A percentile compares a stretch with the other conserved stretches of the same genome.
phyloP scores from a whole-genome alignment of 2,329 filamentous ascomycete genomes.

The Penicillium sp. region DNA sequence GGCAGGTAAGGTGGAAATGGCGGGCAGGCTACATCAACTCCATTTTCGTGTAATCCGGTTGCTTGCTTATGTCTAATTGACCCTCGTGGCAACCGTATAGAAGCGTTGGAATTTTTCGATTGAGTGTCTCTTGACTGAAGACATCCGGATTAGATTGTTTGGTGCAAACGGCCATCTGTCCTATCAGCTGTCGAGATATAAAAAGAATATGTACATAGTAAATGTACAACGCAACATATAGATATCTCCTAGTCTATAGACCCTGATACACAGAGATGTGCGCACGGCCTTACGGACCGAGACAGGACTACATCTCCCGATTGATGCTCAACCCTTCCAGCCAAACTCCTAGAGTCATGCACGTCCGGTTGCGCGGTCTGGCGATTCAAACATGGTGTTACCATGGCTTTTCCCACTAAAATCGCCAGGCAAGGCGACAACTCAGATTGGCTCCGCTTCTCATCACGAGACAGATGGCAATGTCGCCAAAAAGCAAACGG shows the following conservation, averaged over 20 bases:
- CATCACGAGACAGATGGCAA: constrained; percentile 20
- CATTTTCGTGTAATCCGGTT: constrained; percentile 21
- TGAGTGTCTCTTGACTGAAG: neutral
- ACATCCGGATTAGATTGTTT: neutral
- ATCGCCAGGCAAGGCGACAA: constrained; percentile 1
- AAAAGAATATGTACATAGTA: neutral
- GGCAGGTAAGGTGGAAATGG: constrained; percentile 9
- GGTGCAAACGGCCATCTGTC: neutral
- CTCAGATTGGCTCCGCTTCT: constrained; percentile 12
- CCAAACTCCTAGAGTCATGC: constrained; percentile 18
- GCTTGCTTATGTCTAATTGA: neutral
- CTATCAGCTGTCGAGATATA: neutral
- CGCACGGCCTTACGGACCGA: constrained; percentile 21
- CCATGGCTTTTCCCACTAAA: constrained; percentile 18
- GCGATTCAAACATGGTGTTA: constrained; percentile 20
- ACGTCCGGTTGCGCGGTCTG: constrained; percentile 20
- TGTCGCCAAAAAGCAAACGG: constrained; percentile 11
- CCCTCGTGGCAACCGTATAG: constrained; percentile 2
- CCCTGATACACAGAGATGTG: constrained; percentile 10
- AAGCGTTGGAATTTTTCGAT: neutral
- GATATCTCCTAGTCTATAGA: neutral
- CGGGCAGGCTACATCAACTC: constrained; percentile 23
- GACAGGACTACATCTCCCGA: constrained; percentile 20
- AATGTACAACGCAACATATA: neutral
- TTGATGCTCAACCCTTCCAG: constrained; percentile 12